Base-by-base conservation (phyloP, 169 alveolate genomes). In the Besnoitia besnoiti region DNA sequence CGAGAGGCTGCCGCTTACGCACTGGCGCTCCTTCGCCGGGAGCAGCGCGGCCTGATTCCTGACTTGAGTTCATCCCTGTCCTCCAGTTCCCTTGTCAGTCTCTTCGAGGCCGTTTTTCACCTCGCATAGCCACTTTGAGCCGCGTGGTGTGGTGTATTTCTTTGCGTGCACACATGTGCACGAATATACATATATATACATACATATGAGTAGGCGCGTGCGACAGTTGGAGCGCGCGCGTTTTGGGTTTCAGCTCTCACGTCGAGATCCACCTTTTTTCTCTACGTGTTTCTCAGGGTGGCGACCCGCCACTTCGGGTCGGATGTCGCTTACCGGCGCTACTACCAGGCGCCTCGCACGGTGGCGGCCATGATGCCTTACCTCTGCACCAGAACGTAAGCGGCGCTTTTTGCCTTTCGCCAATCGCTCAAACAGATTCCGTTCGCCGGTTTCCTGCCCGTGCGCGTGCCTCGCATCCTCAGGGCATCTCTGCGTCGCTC, bases 221-320 rank as follows among this genome's bases (percentile, higher is more conserved):
- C 67, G 1, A 0, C 16, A 21, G 10, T 8, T 7, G 40, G 24
- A 39, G 46, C 47, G 82, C 4, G 24, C 5, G 42, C 27, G 82
- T 21, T 33, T 33, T 10, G 12, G 5, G 5, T 35, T 33, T 2
- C 80, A 12, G n/a, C 42, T n/a, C n/a, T n/a, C n/a, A n/a, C n/a
- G n/a, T n/a, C n/a, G n/a, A n/a, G n/a, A n/a, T 51, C 67, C 24
- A 51, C 67, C n/a, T 51, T 44, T 82, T 35, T 82, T 47, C 50
- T 44, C 24, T 82, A 0, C 21, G 35, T 67, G 59, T 50, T 35
- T 24, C 77, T 27, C 80, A 85, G 91, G 80, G 77, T 59, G 55
- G 91, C 91, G 67, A 85, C 91, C 30, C 91, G 73, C 24, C 91
- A 85, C 51, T 85, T 85, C 49, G 91, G 91, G 24, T 40, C 91